Evolutionary conservation across 192 early-diverging fungal species (phyloP).

Genomic region (Coemansia guatemalensis): DNA sequence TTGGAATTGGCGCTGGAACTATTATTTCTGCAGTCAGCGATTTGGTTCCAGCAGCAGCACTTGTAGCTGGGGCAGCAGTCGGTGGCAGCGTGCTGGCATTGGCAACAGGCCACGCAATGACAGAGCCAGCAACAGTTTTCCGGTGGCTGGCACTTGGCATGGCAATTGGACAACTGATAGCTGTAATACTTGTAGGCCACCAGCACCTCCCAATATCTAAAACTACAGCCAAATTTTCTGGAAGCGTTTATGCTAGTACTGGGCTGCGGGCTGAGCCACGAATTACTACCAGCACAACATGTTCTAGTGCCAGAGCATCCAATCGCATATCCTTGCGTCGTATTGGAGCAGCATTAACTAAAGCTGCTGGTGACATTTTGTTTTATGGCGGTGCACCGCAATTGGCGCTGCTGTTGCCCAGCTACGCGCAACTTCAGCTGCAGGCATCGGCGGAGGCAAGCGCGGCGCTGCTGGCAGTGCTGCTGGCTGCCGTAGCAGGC

Average conservation of each 20-base stretch:
- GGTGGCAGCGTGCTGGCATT: conserved; percentile 26
- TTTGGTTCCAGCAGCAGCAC: background rate
- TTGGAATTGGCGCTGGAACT: conserved; percentile 56
- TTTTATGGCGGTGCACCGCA: background rate
- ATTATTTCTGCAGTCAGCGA: conserved; percentile 23
- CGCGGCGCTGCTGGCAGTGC: background rate
- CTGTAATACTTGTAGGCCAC: background rate
- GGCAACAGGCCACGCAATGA: background rate
- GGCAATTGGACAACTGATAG: background rate
- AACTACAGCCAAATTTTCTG: background rate
- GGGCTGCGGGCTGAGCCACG: background rate
- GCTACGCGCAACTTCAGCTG: background rate
- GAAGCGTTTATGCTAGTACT: too few species aligned
- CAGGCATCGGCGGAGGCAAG: background rate
- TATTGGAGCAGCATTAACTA: background rate
- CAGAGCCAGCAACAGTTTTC: background rate
- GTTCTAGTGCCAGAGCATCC: background rate
- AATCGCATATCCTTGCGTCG: background rate
- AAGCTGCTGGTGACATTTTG: background rate
- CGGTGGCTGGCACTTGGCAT: conserved; percentile 25
- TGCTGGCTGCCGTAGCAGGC: background rate
- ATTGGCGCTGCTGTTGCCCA: background rate
- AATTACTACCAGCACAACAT: background rate
- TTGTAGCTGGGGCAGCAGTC: conserved; percentile 9
- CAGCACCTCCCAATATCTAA: background rate